Conservation (phyloP, 2,329 filamentous ascomycete species). For the Penicillium sp. region DNA sequence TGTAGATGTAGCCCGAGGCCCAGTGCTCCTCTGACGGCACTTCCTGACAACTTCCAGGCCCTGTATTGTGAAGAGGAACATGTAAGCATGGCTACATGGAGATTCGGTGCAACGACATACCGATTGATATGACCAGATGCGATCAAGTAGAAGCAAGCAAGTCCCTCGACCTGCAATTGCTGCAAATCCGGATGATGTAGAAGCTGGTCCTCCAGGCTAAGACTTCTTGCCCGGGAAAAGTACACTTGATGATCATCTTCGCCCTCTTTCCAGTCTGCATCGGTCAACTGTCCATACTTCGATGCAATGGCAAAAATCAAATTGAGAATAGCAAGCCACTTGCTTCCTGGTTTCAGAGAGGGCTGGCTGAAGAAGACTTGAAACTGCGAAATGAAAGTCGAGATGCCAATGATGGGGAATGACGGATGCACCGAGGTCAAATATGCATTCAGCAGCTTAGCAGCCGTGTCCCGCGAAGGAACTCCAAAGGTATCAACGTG, state of each 20-base stretch:
- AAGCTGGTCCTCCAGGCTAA: conserved; percentile 43
- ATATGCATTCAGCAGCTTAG: conserved; percentile 45
- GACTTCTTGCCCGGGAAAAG: conserved; percentile 43
- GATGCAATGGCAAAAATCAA: conserved; percentile 49
- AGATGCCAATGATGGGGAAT: conserved; percentile 47
- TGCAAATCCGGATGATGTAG: conserved; percentile 47
- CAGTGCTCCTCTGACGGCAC: conserved; percentile 44
- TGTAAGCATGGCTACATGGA: conserved; percentile 1
- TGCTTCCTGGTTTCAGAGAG: conserved; percentile 39
- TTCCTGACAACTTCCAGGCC: conserved; percentile 46
- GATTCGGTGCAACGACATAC: conserved; percentile 27
- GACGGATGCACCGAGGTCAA: conserved; percentile 47
- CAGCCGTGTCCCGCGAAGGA: conserved; percentile 41
- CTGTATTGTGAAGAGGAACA: conserved; percentile 22
- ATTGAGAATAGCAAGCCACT: conserved; percentile 49
- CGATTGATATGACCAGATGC: conserved; percentile 47
- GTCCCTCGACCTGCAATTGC: conserved; percentile 46
- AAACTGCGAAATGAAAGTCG: conserved; percentile 47
- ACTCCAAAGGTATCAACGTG: conserved; percentile 40
- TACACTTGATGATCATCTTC: conserved; percentile 44
- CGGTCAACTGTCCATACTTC: conserved; percentile 42
- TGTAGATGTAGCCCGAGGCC: conserved; percentile 47
- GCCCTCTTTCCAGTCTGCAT: conserved; percentile 40
- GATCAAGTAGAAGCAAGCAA: conserved; percentile 47
- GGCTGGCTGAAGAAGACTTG: conserved; percentile 40